Evolutionary conservation across 1,139 yeast species (phyloP).

Genomic region (Protomyces pachydermus): DNA sequence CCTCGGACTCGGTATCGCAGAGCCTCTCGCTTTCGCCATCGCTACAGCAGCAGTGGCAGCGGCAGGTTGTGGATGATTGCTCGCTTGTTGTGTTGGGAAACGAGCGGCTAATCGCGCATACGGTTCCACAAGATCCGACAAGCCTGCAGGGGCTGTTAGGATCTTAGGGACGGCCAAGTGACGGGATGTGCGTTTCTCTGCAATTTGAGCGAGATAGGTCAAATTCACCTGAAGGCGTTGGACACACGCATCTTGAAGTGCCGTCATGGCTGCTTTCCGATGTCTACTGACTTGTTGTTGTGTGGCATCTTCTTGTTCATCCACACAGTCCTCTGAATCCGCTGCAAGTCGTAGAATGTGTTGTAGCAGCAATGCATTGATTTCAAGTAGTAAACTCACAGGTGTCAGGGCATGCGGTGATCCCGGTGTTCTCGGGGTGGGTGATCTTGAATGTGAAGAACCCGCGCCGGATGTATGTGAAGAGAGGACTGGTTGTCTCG

Average conservation of each 20-base stretch:
- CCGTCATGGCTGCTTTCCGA: background rate
- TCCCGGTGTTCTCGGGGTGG: background rate
- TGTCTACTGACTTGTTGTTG: background rate
- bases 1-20: too few relatives aligned
- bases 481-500: too few relatives aligned
- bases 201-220: conserved; percentile 13
- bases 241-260: background rate
- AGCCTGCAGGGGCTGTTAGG: conserved; percentile 9
- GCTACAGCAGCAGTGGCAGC: too few relatives aligned
- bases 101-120: conserved; percentile 11
- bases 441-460: background rate
- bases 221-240: conserved; percentile 16
- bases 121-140: conserved; percentile 13
- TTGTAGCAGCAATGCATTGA: conserved; percentile 25
- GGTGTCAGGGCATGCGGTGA: conserved; percentile 3
- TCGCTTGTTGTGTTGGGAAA: background rate
- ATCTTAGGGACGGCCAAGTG: background rate
- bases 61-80: background rate
- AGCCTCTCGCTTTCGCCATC: too few relatives aligned
- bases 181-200: conserved; percentile 2
- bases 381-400: conserved; percentile 20
- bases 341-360: conserved; percentile 6
- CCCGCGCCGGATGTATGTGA: background rate
- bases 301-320: background rate
- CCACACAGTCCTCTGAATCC: background rate